These are phyloP conservation scores for Parvularia atlantis DNA, from an alignment of 78 protist genomes.

Conservation along the genomic window DNA sequence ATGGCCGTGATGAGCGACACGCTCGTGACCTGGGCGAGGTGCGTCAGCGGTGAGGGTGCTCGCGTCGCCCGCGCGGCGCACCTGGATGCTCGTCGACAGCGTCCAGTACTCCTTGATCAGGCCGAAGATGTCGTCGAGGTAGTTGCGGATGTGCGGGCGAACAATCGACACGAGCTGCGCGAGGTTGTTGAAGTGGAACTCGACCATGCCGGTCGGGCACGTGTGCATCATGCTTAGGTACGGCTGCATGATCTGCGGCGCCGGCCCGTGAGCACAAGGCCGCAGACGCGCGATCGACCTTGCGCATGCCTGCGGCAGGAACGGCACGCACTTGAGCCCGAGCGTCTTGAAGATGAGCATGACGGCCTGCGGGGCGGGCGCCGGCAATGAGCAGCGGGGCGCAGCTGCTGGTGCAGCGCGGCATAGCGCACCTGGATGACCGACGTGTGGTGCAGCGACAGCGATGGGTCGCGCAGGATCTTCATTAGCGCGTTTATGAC, in stretches of 20 bases:
- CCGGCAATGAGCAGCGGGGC: background rate
- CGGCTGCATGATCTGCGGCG: slow-evolving; percentile 56
- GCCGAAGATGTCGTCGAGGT: slow-evolving; percentile 54
- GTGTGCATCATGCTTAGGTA: slow-evolving; percentile 50
- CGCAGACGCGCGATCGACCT: background rate
- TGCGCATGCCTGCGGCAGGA: slow-evolving; percentile 43
- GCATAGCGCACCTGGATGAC: slow-evolving; percentile 9
- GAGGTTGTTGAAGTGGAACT: slow-evolving; percentile 63
- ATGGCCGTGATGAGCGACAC: slow-evolving; percentile 74
- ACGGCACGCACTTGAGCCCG: slow-evolving; percentile 69
- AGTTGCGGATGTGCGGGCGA: slow-evolving; percentile 79
- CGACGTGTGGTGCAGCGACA: slow-evolving; percentile 33
- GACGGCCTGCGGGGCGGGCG: slow-evolving; percentile 36
- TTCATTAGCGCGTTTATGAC: slow-evolving; percentile 67
- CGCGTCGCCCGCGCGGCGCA: too few relatives aligned
- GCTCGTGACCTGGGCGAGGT: slow-evolving; percentile 37
- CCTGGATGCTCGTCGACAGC: too few relatives aligned
- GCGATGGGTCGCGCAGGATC: slow-evolving; percentile 71
- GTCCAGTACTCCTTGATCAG: slow-evolving; percentile 80
- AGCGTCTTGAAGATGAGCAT: slow-evolving; percentile 64
- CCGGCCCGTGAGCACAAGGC: too few relatives aligned
- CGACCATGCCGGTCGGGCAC: slow-evolving; percentile 51
- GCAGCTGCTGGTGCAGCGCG: background rate
- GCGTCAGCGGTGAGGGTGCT: too few relatives aligned
- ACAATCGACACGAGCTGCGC: slow-evolving; percentile 68